A percentile compares a stretch with the other conserved stretches of the same genome.
Evolutionary conservation across 768 basidiomycete genomes (phyloP).

Genomic region (Harrya chromipes): DNA sequence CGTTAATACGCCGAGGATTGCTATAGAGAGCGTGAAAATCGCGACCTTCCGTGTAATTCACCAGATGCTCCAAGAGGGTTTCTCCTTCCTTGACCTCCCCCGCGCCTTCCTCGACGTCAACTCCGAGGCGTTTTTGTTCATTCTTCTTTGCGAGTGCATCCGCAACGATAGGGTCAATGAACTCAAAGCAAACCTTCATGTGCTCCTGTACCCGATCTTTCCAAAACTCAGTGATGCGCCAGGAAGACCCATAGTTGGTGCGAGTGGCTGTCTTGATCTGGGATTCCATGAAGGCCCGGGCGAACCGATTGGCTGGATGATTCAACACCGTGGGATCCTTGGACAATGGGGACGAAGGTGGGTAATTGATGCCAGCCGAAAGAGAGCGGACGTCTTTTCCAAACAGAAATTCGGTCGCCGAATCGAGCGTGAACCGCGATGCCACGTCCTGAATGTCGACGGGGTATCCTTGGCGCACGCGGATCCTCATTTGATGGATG

Average conservation of each 20-base stretch:
- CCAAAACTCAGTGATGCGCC: constrained; percentile 46
- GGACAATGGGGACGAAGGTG: constrained; percentile 20
- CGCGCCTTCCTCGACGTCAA: constrained; percentile 10
- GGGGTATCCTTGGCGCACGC: constrained; percentile 34
- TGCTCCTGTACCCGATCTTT: constrained; percentile 36
- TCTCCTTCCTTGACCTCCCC: constrained; percentile 38
- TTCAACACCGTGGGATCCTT: constrained; percentile 22
- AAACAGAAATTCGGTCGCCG: constrained; percentile 56
- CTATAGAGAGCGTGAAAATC: constrained; percentile 1
- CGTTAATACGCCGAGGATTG: not conserved
- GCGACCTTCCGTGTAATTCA: constrained; percentile 51
- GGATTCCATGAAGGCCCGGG: constrained; percentile 37
- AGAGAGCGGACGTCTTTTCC: constrained; percentile 39
- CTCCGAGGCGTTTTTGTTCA: constrained; percentile 8
- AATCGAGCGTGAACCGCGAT: constrained; percentile 52
- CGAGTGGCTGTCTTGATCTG: constrained; percentile 34
- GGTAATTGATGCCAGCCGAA: constrained; percentile 37
- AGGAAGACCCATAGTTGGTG: constrained; percentile 36
- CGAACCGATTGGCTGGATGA: constrained; percentile 37
- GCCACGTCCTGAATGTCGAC: constrained; percentile 45
- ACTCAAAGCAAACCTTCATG: constrained; percentile 41
- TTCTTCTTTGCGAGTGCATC: constrained; percentile 39
- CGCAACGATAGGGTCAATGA: constrained; percentile 47
- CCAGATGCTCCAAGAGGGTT: constrained; percentile 50
- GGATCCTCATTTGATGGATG: constrained; percentile 31